Base-by-base conservation (phyloP, 345 rosid species). In the Citrus trifoliata region DNA sequence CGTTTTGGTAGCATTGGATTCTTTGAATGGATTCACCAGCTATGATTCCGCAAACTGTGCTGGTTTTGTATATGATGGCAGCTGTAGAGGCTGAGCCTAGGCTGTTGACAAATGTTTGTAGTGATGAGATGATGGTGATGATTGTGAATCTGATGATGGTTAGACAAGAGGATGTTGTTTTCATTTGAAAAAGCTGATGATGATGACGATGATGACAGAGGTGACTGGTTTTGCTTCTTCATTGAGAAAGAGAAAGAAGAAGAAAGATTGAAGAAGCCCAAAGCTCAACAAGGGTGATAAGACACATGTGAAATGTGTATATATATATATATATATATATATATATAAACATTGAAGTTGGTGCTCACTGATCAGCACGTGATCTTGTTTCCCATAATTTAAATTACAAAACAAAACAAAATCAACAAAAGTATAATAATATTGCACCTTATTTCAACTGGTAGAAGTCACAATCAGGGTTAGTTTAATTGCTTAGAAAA, bases 31-130 rank as follows among this genome's bases (percentile, higher is more conserved):
- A 67, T 66, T 83, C 79, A 1, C 87, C 83, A 4, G 89, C 85
- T 6, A 86, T 5, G 78, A 91, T 88, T 40, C 89, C 93, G 37
- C 90, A 91, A 19, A 84, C 80, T 1, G 89, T 82, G 28, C 67
- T 67, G 24, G 89, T 83, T 55, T 79, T 46, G 27, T 74, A 87
- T 7, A 80, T 70, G 60, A 83, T 68, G 22, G 93, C 88, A 27
- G 66, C 48, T 48, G 89, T 89, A 68, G 90, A 79, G 78, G 88
- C 84, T 14, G 87, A 86, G 73, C 89, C 93, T 16, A 91, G 85
- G 78, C 81, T 80, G 12, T 80, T 10, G 53, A 87, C 88, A 18
- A 38, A 24, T 9, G 33, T 18, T 28, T 6, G 67, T 16, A 30
- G 67, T 9, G 72, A 56, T 9, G 56, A 35, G 73, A 78, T 8